These are phyloP conservation scores for Puccinia triticina DNA, from an alignment of 1,284 basidiomycete genomes.

Conservation along the genomic window DNA sequence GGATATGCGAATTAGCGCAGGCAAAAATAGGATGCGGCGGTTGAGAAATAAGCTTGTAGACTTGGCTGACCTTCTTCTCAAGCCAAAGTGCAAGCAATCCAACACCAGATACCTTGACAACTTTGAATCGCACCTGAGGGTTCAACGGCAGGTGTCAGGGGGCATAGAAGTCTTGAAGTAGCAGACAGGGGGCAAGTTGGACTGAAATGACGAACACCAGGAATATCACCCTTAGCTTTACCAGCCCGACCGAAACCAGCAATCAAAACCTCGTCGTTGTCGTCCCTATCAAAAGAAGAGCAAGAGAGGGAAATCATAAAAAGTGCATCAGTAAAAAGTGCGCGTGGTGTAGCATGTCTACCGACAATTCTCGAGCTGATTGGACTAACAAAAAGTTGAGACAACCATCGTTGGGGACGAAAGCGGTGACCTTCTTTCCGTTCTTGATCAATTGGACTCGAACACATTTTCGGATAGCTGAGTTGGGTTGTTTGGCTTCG, in stretches of 20 bases:
- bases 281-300: constrained; percentile 51
- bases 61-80: constrained; percentile 82
- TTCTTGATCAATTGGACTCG: constrained; percentile 99
- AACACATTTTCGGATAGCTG: constrained; percentile 99
- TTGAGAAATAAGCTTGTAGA: neutral
- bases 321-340: neutral
- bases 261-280: constrained; percentile 73
- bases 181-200: constrained; percentile 35
- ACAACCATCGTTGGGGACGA: constrained; percentile 89
- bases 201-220: constrained; percentile 61
- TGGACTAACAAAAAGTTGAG: constrained; percentile 72
- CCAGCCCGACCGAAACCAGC: constrained; percentile 99
- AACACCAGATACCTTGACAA: constrained; percentile 99
- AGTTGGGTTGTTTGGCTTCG: constrained; percentile 96
- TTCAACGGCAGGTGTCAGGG: constrained; percentile 57
- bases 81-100: constrained; percentile 95
- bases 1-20: neutral
- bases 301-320: no score
- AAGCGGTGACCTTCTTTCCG: constrained; percentile 98
- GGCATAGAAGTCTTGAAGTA: neutral
- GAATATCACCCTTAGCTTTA: constrained; percentile 92
- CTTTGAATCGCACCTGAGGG: constrained; percentile 90
- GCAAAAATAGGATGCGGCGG: no score
- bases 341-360: neutral
- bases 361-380: neutral